A percentile compares a stretch with the other conserved stretches of the same genome.
Conservation (phyloP, 2,329 filamentous ascomycete species). For the Dactylellina drechsleri region DNA sequence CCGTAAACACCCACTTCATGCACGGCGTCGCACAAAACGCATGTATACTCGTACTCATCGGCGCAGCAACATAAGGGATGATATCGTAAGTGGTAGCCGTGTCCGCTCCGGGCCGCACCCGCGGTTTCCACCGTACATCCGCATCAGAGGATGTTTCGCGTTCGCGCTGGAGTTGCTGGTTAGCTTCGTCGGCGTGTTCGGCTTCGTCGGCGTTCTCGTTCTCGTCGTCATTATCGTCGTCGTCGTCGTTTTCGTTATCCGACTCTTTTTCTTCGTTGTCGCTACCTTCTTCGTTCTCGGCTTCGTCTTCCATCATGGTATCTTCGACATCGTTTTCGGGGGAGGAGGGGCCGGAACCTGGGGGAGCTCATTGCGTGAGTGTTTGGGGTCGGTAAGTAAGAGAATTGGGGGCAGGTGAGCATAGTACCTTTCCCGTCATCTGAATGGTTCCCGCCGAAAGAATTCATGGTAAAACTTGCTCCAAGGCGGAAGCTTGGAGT, state of each 20-base stretch:
- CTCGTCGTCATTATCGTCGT: slow-evolving; percentile 62
- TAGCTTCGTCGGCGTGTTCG: slow-evolving; percentile 70
- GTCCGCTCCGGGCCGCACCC: slow-evolving; percentile 79
- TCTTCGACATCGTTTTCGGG: slow-evolving; percentile 66
- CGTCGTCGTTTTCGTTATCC: slow-evolving; percentile 60
- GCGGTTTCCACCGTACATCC: slow-evolving; percentile 65
- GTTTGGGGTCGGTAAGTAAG: not conserved
- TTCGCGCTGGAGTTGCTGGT: slow-evolving; percentile 69
- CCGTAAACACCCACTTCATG: slow-evolving; percentile 92
- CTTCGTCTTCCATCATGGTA: slow-evolving; percentile 68
- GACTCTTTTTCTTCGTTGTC: slow-evolving; percentile 60
- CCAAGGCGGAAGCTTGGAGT: slow-evolving; percentile 5
- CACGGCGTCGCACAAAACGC: slow-evolving; percentile 90
- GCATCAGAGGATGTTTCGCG: slow-evolving; percentile 61
- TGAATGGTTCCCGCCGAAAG: slow-evolving; percentile 51
- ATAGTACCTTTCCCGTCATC: slow-evolving; percentile 55
- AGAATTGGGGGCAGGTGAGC: not conserved
- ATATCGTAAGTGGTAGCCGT: slow-evolving; percentile 89
- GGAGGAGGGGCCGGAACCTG: slow-evolving; percentile 54
- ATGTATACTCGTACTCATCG: slow-evolving; percentile 95
- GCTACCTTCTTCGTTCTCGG: slow-evolving; percentile 60
- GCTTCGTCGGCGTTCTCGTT: slow-evolving; percentile 62
- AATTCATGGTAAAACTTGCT: slow-evolving; percentile 27
- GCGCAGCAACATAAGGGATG: slow-evolving; percentile 94
- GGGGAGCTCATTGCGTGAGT: slow-evolving; percentile 32